Base-by-base conservation (phyloP, 306 rosid species). In the Alnus glutinosa region DNA sequence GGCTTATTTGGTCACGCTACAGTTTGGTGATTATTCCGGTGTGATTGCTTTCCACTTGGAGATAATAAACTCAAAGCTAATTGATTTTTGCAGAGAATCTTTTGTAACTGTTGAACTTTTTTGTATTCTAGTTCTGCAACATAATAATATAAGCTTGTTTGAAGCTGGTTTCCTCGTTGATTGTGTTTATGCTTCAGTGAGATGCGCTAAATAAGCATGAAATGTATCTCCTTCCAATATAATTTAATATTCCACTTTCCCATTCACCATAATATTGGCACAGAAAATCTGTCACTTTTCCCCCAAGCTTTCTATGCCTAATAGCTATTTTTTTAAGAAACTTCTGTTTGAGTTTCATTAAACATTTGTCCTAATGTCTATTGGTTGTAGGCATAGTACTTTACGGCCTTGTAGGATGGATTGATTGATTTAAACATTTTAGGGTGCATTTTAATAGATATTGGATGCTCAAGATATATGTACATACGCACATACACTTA, bases 1-100 rank as follows among this genome's bases (percentile, higher is more conserved):
- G 78, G 66, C 34, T 79, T 14, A 18, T 73, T 9, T 79, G 57
- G 68, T 64, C 83, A 9, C 78, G 83, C 72, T 79, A 73, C 75
- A 75, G 76, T 50, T 30, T 55, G 83, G 75, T 80, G 75, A 74
- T 80, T 34, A 80, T 70, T 18, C 79, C 79, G 55, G 79, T 67
- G 75, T 51, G 70, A 3, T 73, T 72, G 2, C 19, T 36, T 61
- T 39, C 49, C 46, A 69, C 83, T 42, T 11, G 32, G 39, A 49
- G 71, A 50, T 78, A 19, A 30, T 55, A 15, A 7, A 2, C 62
- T 54, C 7, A 47, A 58, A 1, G 28, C 39, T 37, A 36, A 46
- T 12, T 28, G n/a, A 37, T 51, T 18, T 28, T 49, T 59, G 1
- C 7, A 44, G 19, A 32, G 9, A 2, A 9, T 34, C 18, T 14